These are phyloP conservation scores for Penicillium taxi DNA, from an alignment of 495 filamentous ascomycete genomes.

Conservation along the genomic window DNA sequence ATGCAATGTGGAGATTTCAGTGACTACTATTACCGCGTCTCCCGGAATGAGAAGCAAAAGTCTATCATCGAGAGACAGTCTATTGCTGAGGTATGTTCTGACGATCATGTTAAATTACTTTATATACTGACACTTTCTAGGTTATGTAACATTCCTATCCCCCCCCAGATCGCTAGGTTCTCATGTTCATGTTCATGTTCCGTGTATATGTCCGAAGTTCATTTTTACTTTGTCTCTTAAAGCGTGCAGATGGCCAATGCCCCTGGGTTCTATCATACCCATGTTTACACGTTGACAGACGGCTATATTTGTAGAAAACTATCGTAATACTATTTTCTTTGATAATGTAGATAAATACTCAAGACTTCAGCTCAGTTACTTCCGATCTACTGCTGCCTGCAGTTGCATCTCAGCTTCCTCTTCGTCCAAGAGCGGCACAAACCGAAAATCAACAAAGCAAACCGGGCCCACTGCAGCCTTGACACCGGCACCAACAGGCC, in stretches of 20 bases:
- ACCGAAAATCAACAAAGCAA: constrained; percentile 72
- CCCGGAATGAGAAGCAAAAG: constrained; percentile 76
- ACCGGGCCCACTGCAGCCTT: constrained; percentile 26
- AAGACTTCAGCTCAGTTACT: constrained; percentile 8
- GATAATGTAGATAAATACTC: not conserved
- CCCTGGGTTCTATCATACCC: no score
- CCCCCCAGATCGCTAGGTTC: no score
- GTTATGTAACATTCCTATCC: constrained; percentile 20
- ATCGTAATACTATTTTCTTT: no score
- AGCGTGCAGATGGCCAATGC: no score
- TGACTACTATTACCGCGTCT: constrained; percentile 83
- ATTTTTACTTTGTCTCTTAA: no score
- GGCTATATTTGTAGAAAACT: no score
- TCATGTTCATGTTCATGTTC: no score
- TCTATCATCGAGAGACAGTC: constrained; percentile 72
- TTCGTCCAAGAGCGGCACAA: constrained; percentile 60
- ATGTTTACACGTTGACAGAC: no score
- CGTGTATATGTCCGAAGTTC: no score
- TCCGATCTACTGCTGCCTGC: no score
- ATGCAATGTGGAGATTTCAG: constrained; percentile 96
- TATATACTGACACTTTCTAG: constrained; percentile 8
- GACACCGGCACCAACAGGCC: constrained; percentile 17
- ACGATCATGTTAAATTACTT: no score
- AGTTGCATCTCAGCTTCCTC: constrained; percentile 49
- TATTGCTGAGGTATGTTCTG: constrained; percentile 49